Evolutionary conservation across 306 rosid genomes (phyloP).

Genomic region (Quercus gilva): DNA sequence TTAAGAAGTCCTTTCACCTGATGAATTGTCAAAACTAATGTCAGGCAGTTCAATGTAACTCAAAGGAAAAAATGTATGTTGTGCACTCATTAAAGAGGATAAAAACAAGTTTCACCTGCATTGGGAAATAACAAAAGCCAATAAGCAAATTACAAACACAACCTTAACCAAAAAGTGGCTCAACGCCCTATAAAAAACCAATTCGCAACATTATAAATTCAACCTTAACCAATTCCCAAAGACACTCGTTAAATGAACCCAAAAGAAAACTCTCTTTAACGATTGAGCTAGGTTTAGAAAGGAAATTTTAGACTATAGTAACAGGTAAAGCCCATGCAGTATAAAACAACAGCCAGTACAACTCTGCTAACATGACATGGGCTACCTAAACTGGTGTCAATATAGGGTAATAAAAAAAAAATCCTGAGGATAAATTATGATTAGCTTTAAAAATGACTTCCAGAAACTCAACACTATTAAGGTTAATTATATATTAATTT

Average conservation of each 20-base stretch:
- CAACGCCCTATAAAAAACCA: too few relatives aligned
- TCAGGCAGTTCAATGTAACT: background rate
- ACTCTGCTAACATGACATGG: background rate
- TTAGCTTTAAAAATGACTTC: background rate
- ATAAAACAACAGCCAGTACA: background rate
- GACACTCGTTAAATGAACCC: too few relatives aligned
- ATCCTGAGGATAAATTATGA: too few relatives aligned
- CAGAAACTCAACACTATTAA: background rate
- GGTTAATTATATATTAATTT: background rate
- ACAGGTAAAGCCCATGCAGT: background rate
- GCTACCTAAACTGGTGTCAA: background rate
- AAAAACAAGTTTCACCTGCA: too few relatives aligned
- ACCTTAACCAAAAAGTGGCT: too few relatives aligned
- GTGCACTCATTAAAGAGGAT: too few relatives aligned
- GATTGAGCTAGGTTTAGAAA: background rate
- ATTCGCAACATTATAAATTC: too few relatives aligned
- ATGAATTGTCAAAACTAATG: conserved; percentile 24
- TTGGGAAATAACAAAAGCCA: too few relatives aligned
- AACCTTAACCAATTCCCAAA: too few relatives aligned
- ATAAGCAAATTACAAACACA: too few relatives aligned
- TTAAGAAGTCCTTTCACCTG: conserved; percentile 86
- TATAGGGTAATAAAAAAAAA: background rate
- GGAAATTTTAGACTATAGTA: background rate
- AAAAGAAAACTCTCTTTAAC: background rate
- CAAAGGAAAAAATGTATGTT: background rate